Conservation (phyloP, 2,329 filamentous ascomycete genomes). For the Diaporthe ilicicola region DNA sequence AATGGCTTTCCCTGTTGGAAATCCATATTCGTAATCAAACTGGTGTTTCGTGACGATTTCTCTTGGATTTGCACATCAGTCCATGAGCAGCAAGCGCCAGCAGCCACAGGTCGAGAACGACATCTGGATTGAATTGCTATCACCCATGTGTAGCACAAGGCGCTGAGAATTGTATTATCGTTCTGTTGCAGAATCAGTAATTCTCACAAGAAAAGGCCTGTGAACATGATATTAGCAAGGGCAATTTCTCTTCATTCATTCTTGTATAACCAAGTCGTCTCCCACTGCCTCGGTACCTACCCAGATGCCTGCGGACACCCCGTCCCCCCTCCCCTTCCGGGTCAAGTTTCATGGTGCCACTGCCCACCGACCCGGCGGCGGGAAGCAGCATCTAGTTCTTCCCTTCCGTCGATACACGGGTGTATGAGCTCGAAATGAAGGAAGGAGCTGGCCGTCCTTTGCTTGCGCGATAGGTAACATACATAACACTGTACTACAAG, state of each 20-base stretch:
- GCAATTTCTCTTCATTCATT: too few relatives aligned
- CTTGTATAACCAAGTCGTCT: too few relatives aligned
- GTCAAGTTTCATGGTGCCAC: too few relatives aligned
- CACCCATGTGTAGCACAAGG: background rate
- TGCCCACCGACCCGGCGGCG: slow-evolving; percentile 31
- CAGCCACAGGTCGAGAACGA: background rate
- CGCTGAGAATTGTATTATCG: background rate
- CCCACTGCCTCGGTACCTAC: background rate
- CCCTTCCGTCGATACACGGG: slow-evolving; percentile 15
- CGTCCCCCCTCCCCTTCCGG: too few relatives aligned
- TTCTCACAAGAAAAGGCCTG: background rate
- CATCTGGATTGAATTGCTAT: background rate
- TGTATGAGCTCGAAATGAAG: background rate
- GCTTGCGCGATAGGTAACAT: too few relatives aligned
- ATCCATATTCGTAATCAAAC: background rate
- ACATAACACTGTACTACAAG: too few relatives aligned
- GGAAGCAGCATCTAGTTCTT: slow-evolving; percentile 33
- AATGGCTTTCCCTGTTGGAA: background rate
- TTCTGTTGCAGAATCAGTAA: background rate
- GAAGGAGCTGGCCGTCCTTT: background rate
- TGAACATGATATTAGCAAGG: too few relatives aligned
- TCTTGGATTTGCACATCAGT: background rate
- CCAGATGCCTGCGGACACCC: background rate
- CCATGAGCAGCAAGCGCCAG: background rate
- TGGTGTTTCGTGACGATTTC: background rate